These are phyloP conservation scores for Nemania sp. DNA, from an alignment of 2,329 filamentous ascomycete species.

Conservation along the genomic window DNA sequence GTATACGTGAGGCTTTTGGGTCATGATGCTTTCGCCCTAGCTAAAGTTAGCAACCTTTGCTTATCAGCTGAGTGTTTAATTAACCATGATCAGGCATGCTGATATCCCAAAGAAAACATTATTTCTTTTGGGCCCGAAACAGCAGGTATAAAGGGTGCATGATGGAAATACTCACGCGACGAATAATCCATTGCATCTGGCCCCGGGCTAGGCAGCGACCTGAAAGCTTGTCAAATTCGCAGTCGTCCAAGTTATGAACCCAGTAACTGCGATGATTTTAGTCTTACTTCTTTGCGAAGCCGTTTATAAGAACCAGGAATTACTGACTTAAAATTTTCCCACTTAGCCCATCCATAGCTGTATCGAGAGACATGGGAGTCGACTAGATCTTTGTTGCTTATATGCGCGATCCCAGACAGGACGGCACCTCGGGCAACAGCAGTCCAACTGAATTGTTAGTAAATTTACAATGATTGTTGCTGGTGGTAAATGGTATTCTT, in stretches of 20 bases:
- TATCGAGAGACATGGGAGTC: conserved; percentile 16
- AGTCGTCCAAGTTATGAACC: conserved; percentile 1
- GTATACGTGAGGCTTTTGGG: neutral
- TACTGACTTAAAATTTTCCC: conserved; percentile 12
- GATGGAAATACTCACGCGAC: conserved; percentile 1
- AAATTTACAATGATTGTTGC: neutral
- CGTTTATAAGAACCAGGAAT: neutral
- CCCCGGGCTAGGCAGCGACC: conserved; percentile 2
- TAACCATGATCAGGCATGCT: no score
- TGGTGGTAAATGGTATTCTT: neutral
- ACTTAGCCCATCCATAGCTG: conserved; percentile 13
- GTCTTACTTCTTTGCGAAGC: neutral
- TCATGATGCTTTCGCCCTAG: conserved; percentile 16
- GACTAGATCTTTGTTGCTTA: neutral
- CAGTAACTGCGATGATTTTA: neutral
- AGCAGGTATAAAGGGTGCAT: neutral
- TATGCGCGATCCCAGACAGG: neutral
- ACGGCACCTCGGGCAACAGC: conserved; percentile 21
- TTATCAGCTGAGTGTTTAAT: no score
- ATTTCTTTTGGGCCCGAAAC: neutral
- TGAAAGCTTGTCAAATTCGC: neutral
- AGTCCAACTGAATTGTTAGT: conserved; percentile 8
- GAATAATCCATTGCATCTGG: conserved; percentile 20
- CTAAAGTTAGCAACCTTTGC: neutral
- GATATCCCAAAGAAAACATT: no score